Evolutionary conservation across 345 rosid genomes (phyloP).

Genomic region (Diplotaxis tenuifolia): DNA sequence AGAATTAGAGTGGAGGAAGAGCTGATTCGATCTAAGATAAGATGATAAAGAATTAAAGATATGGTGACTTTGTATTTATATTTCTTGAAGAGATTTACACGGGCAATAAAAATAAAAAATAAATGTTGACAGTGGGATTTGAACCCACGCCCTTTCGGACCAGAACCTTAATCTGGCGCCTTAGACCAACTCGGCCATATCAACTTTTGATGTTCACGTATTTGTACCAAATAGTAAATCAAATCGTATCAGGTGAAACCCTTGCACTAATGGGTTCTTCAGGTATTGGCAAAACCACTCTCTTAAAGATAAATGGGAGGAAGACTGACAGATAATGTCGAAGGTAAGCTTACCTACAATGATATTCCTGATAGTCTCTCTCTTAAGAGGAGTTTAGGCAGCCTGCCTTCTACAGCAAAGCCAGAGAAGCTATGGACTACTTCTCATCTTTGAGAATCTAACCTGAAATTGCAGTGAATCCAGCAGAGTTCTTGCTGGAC

Average conservation of each 20-base stretch:
- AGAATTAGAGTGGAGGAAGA: slow-evolving; percentile 7
- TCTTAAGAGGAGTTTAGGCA: too few relatives aligned
- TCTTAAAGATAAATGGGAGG: too few relatives aligned
- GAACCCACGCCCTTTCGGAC: slow-evolving; percentile 99
- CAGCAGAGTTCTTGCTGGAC: slow-evolving; percentile 91
- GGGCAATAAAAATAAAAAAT: neutral
- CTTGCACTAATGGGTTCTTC: too few relatives aligned
- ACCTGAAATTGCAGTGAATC: slow-evolving; percentile 94
- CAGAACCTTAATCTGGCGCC: slow-evolving; percentile 99
- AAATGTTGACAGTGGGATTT: slow-evolving; percentile 84
- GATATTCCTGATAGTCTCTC: too few relatives aligned
- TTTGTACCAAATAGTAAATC: too few relatives aligned
- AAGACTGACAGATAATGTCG: too few relatives aligned
- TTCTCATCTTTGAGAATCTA: slow-evolving; percentile 69
- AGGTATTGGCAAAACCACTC: too few relatives aligned
- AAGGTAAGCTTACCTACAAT: too few relatives aligned
- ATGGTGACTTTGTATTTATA: neutral
- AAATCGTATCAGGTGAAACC: too few relatives aligned
- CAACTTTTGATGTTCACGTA: slow-evolving; percentile 65
- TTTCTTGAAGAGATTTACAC: too few relatives aligned
- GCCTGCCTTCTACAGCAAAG: slow-evolving; percentile 78
- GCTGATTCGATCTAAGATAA: neutral
- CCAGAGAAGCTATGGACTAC: slow-evolving; percentile 72
- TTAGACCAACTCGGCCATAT: slow-evolving; percentile 43
- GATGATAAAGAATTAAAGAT: too few relatives aligned